These are phyloP conservation scores for Tetrapisispora taiwanensis DNA, from an alignment of 805 yeast species.

Conservation along the genomic window DNA sequence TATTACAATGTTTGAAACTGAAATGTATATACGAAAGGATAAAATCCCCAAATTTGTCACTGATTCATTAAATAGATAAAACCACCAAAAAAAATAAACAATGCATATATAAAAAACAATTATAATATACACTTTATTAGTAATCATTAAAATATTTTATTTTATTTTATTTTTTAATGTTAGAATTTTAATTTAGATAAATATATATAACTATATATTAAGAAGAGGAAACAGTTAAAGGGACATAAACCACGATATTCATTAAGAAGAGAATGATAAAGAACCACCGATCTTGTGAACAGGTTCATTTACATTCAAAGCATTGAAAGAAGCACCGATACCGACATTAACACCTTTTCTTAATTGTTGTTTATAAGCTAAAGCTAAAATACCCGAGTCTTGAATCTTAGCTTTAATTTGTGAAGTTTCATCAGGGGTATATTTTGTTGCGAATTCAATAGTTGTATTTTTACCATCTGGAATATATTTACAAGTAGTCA, in stretches of 20 bases:
- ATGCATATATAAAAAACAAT: too few species aligned
- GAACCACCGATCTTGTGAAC: slow-evolving; percentile 97
- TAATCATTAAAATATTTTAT: too few species aligned
- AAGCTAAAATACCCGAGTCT: slow-evolving; percentile 88
- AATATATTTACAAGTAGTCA: slow-evolving; percentile 58
- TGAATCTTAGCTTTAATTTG: slow-evolving; percentile 95
- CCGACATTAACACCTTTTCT: slow-evolving; percentile 96
- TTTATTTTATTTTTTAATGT: background rate
- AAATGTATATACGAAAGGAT: slow-evolving; percentile 36
- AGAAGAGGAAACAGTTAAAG: too few species aligned
- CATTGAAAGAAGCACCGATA: slow-evolving; percentile 93
- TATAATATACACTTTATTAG: too few species aligned
- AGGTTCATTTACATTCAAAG: slow-evolving; percentile 88
- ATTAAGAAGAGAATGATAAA: slow-evolving; percentile 82
- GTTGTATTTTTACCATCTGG: slow-evolving; percentile 63
- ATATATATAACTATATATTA: too few species aligned
- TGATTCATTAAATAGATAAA: background rate
- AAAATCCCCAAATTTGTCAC: slow-evolving; percentile 56
- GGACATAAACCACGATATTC: too few species aligned
- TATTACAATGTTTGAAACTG: slow-evolving; percentile 72
- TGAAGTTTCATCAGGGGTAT: slow-evolving; percentile 76
- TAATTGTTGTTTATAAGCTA: slow-evolving; percentile 88
- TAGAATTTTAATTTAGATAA: background rate
- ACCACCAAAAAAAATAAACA: too few species aligned
- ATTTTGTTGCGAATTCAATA: slow-evolving; percentile 93